Base-by-base conservation (phyloP, 306 rosid species). In the Vicia villosa region DNA sequence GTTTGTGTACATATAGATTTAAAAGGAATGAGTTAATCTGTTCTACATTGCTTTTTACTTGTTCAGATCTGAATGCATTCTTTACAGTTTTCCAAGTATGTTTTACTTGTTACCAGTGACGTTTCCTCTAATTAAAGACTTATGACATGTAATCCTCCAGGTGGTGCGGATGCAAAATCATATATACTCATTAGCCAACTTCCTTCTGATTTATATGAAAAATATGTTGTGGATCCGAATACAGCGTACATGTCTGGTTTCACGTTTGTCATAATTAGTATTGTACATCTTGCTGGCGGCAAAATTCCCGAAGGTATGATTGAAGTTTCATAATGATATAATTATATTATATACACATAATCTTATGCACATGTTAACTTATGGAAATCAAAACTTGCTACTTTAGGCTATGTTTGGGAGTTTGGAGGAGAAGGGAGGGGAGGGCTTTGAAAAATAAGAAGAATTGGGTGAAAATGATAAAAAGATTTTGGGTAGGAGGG, bases 261-360 rank as follows among this genome's bases (percentile, higher is more conserved):
- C 78, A 81, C 88, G 9, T 90, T 94, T 66, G 95, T 79, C 55
- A 74, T 86, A 9, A 72, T 90, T 66, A 77, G 98, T 80, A 64
- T 88, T 72, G 94, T 93, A 8, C 72, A 90, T 81, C 86, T 88
- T 76, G 86, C 98, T 40, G 97, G 98, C 30, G 96, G 98, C 5
- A 93, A 86, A 81, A 85, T 88, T 63, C 75, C 89, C 3, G 96
- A 88, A 90, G 97, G 98, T 93, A 82, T 59, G 71, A 40, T 66
- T 19, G 15, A 51, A 16, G 37, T 69, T 37, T 70, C 54, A 4
- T 68, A 8, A 40, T 38, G 63, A 3, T 47, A 38, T 28, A 66
- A 55, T 19, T 57, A 36, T 40, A 42, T 42, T 30, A 30, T 68
- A 5, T 41, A 34, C 57, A 3, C 19, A 50, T 41, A 69, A 24